Conservation (phyloP, 1,284 basidiomycete species). For the Microbotryum lychnidis-dioicae region DNA sequence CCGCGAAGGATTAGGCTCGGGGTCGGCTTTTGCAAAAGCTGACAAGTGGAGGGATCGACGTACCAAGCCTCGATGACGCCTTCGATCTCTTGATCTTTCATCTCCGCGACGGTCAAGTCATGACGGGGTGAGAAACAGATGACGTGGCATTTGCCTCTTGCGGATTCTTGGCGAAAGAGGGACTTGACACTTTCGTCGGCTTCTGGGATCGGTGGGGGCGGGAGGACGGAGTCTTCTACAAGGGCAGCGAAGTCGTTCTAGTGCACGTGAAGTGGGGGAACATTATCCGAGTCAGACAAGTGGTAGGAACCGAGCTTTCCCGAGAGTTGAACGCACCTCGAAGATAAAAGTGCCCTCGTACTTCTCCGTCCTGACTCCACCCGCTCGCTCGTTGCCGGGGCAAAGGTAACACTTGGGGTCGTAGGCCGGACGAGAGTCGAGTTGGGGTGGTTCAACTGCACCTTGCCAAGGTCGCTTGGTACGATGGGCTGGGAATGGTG, state of each 20-base stretch:
- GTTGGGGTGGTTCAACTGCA: slow-evolving; percentile 62
- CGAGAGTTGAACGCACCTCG: slow-evolving; percentile 27
- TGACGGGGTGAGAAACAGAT: slow-evolving; percentile 83
- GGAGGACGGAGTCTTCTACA: slow-evolving; percentile 17
- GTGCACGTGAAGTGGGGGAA: background rate
- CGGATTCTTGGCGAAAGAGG: slow-evolving; percentile 60
- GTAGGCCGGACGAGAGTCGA: slow-evolving; percentile 51
- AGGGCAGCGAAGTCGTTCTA: slow-evolving; percentile 37
- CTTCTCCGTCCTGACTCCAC: slow-evolving; percentile 59
- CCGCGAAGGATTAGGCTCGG: no score
- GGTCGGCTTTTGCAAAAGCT: no score
- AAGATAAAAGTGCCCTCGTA: slow-evolving; percentile 58
- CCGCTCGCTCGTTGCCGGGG: slow-evolving; percentile 74
- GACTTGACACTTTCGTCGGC: background rate
- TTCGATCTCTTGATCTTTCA: slow-evolving; percentile 56
- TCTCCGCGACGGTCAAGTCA: slow-evolving; percentile 77
- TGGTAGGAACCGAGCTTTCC: background rate
- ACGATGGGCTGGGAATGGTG: slow-evolving; percentile 32
- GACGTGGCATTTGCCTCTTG: slow-evolving; percentile 80
- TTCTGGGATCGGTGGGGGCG: slow-evolving; percentile 9
- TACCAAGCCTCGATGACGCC: slow-evolving; percentile 68
- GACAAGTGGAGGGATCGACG: slow-evolving; percentile 42
- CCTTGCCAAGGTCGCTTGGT: slow-evolving; percentile 76
- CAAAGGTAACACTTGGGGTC: slow-evolving; percentile 83
- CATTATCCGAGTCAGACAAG: background rate